These are phyloP conservation scores for Phytopythium boreale DNA, from an alignment of 352 stramenopile species.

Conservation along the genomic window DNA sequence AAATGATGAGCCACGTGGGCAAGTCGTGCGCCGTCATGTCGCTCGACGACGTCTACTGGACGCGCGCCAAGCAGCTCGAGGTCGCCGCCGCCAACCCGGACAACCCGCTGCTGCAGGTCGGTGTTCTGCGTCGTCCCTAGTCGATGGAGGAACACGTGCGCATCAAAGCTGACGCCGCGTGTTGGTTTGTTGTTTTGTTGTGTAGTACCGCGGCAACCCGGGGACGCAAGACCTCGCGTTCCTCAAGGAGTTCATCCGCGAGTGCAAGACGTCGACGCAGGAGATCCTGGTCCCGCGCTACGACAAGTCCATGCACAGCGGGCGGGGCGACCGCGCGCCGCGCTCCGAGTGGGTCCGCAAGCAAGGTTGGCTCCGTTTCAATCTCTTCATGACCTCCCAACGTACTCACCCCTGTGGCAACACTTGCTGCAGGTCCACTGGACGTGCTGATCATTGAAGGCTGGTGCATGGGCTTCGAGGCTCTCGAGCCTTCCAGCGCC, in stretches of 20 bases:
- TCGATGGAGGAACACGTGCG: not conserved
- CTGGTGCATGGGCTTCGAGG: conserved; percentile 84
- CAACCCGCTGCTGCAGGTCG: conserved; percentile 80
- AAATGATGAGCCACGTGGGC: conserved; percentile 46
- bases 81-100: conserved; percentile 51
- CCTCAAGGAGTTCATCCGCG: conserved; percentile 49
- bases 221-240: conserved; percentile 79
- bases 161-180: not conserved
- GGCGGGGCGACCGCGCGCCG: conserved; percentile 69
- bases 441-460: conserved; percentile 84
- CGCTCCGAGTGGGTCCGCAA: conserved; percentile 47
- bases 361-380: conserved; percentile 27
- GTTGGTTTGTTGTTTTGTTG: not conserved
- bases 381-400: not conserved
- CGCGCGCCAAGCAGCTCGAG: conserved; percentile 53
- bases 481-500: conserved; percentile 28
- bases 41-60: conserved; percentile 84
- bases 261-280: conserved; percentile 44
- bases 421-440: conserved; percentile 40
- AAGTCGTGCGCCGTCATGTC: conserved; percentile 75
- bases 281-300: conserved; percentile 66
- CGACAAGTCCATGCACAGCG: conserved; percentile 76
- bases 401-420: not conserved
- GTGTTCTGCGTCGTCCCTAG: not conserved
- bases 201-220: conserved; percentile 77